Evolutionary conservation across 345 rosid species (phyloP).

Genomic region (Melaleuca quinquenervia): DNA sequence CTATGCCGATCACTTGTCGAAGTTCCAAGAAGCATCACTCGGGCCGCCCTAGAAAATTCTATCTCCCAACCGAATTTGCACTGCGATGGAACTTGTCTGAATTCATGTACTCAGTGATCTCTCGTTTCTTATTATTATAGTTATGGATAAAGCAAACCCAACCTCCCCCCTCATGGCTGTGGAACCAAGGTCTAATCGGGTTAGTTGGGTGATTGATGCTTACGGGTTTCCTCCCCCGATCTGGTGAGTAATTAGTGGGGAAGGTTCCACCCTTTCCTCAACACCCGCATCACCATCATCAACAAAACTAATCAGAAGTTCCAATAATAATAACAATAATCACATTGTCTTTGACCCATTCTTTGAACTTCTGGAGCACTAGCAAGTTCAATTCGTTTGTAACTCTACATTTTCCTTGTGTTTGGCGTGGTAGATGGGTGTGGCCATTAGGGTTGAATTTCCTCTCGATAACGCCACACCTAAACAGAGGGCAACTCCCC

Average conservation of each 20-base stretch:
- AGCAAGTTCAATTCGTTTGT: neutral
- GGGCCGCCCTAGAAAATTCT: neutral
- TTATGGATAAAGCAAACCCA: neutral
- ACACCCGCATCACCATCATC: neutral
- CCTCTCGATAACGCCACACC: neutral
- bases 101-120: neutral
- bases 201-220: neutral
- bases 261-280: neutral
- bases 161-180: neutral
- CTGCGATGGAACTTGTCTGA: neutral
- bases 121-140: neutral
- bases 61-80: neutral
- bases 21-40: neutral
- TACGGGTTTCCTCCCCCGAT: neutral
- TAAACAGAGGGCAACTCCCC: neutral
- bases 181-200: neutral
- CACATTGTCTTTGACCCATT: neutral
- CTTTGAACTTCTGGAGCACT: neutral
- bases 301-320: neutral
- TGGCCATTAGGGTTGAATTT: neutral
- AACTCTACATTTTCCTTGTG: neutral
- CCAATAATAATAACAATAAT: neutral
- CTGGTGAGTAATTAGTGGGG: neutral
- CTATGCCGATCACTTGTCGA: rapidly evolving
- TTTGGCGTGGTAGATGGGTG: neutral